Evolutionary conservation across 768 basidiomycete genomes (phyloP).

Genomic region (Naganishia antarctica): DNA sequence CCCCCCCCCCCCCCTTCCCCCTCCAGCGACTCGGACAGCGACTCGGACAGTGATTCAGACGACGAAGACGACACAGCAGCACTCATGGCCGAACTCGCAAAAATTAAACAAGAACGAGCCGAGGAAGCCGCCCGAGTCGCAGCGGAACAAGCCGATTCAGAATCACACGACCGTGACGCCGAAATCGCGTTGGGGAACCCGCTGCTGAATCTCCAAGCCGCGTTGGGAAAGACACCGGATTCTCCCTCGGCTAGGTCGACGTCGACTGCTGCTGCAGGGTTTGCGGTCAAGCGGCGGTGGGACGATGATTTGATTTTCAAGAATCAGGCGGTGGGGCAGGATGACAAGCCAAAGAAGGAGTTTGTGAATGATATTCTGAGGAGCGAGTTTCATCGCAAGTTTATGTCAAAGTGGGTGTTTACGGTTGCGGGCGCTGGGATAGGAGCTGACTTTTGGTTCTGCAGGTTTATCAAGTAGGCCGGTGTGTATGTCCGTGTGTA

Average conservation of each 20-base stretch:
- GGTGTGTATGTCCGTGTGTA: too few species aligned
- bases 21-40: conserved; percentile 29
- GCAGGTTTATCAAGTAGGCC: conserved; percentile 15
- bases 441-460: not conserved
- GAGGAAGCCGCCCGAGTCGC: conserved; percentile 70
- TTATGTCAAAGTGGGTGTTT: conserved; percentile 6
- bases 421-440: not conserved
- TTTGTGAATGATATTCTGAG: conserved; percentile 94
- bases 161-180: conserved; percentile 58
- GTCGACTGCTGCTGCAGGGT: conserved; percentile 58
- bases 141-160: conserved; percentile 2
- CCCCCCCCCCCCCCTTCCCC: not conserved
- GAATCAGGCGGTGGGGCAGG: conserved; percentile 77
- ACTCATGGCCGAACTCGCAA: conserved; percentile 90
- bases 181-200: conserved; percentile 86
- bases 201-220: conserved; percentile 81
- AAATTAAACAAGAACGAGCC: conserved; percentile 92
- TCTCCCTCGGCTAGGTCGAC: conserved; percentile 56
- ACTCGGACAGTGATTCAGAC: conserved; percentile 46
- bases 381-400: conserved; percentile 52
- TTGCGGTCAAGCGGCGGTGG: conserved; percentile 89
- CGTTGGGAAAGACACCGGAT: conserved; percentile 60
- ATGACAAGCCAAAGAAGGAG: conserved; percentile 61
- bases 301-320: conserved; percentile 98
- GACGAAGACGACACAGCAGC: conserved; percentile 91